These are phyloP conservation scores for Elsinoe batatas DNA, from an alignment of 2,329 filamentous ascomycete genomes.

Conservation along the genomic window DNA sequence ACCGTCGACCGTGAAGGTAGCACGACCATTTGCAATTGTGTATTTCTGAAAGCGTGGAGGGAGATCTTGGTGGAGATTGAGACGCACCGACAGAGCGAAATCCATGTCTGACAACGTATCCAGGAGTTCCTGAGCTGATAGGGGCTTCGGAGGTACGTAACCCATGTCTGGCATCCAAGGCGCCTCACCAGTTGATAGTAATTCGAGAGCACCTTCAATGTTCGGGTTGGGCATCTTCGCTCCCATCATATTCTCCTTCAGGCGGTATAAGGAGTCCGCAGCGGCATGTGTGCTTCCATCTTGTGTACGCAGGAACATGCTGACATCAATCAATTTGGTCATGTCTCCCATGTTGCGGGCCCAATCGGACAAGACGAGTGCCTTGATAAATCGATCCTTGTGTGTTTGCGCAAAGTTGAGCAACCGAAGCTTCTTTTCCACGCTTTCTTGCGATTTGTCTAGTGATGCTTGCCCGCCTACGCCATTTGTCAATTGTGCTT, in stretches of 20 bases:
- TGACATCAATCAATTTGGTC: constrained; percentile 79
- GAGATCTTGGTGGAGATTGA: constrained; percentile 78
- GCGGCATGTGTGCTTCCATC: constrained; percentile 29
- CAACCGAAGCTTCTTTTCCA: constrained; percentile 65
- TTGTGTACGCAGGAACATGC: constrained; percentile 52
- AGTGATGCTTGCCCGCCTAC: constrained; percentile 30
- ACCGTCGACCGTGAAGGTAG: constrained; percentile 69
- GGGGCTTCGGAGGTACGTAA: constrained; percentile 63
- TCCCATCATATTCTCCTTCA: constrained; percentile 62
- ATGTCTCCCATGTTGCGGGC: constrained; percentile 68
- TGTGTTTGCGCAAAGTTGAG: constrained; percentile 69
- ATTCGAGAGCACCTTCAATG: constrained; percentile 75
- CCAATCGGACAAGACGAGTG: constrained; percentile 85
- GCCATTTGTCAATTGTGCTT: constrained; percentile 33
- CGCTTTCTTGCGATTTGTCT: constrained; percentile 54
- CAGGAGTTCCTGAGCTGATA: constrained; percentile 63
- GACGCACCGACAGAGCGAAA: constrained; percentile 66
- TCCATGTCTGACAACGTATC: constrained; percentile 73
- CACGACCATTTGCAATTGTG: constrained; percentile 72
- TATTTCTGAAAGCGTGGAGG: constrained; percentile 71
- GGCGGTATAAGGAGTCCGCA: constrained; percentile 31
- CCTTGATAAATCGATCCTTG: constrained; percentile 84
- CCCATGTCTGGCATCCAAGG: constrained; percentile 71
- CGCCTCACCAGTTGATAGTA: constrained; percentile 68
- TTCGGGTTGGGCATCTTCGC: constrained; percentile 83